Percentiles rank a stretch among this genome's conserved stretches.
Evolutionary conservation across 805 yeast genomes (phyloP).

Genomic region (Candida michaelii): DNA sequence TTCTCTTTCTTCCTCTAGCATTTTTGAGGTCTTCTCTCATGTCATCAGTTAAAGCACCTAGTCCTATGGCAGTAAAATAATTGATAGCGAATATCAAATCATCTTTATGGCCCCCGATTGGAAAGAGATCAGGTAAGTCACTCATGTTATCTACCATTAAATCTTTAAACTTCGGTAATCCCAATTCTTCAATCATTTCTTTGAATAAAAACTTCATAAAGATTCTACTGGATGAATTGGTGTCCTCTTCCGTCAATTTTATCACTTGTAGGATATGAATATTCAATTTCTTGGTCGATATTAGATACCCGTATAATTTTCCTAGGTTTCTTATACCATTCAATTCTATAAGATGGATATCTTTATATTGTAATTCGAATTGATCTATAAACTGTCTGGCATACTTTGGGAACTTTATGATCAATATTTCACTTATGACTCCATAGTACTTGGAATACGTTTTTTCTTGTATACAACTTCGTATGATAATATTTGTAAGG

Average conservation of each 20-base stretch:
- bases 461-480: conserved; percentile 81
- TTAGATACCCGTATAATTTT: conserved; percentile 79
- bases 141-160: conserved; percentile 56
- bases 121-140: conserved; percentile 60
- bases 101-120: conserved; percentile 47
- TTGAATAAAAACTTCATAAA: conserved; percentile 78
- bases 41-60: conserved; percentile 78
- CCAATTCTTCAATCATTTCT: conserved; percentile 76
- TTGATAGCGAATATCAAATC: conserved; percentile 77
- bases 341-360: conserved; percentile 67
- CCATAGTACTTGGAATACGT: conserved; percentile 87
- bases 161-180: conserved; percentile 48
- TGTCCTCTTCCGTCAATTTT: conserved; percentile 63
- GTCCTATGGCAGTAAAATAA: conserved; percentile 88
- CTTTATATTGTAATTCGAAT: conserved; percentile 57
- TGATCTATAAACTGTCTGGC: conserved; percentile 45
- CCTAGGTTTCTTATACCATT: conserved; percentile 77
- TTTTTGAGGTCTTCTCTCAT: conserved; percentile 59
- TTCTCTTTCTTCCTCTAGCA: conserved; percentile 11
- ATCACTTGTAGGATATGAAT: conserved; percentile 61
- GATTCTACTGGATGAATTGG: conserved; percentile 80
- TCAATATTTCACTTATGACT: conserved; percentile 54
- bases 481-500: conserved; percentile 70
- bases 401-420: conserved; percentile 47
- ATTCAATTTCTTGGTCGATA: conserved; percentile 67